phyloP scores from a whole-genome alignment of 345 rosid genomes.

The Mangifera indica region DNA sequence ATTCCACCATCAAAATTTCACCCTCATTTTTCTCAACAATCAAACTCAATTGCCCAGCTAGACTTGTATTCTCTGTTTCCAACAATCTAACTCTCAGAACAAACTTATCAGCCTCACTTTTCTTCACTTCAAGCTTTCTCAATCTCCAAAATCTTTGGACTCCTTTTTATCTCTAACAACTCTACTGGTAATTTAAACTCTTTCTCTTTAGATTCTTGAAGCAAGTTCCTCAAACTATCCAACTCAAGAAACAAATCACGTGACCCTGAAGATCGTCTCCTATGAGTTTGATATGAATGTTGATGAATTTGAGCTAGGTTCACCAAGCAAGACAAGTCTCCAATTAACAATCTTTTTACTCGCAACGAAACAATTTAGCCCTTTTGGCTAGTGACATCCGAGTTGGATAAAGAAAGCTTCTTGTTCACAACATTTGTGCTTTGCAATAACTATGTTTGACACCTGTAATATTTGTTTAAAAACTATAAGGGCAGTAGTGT shows the following conservation, averaged over 20 bases:
- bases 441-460: conserved; percentile 51
- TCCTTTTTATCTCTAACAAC: conserved; percentile 46
- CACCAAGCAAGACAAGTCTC: conserved; percentile 56
- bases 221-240: conserved; percentile 63
- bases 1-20: conserved; percentile 11
- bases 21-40: conserved; percentile 27
- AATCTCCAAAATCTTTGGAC: conserved; percentile 36
- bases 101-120: conserved; percentile 42
- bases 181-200: conserved; percentile 62
- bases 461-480: too few species aligned
- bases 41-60: conserved; percentile 43
- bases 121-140: conserved; percentile 46
- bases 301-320: conserved; percentile 51
- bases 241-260: conserved; percentile 64
- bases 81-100: conserved; percentile 39
- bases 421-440: conserved; percentile 26
- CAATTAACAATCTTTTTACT: conserved; percentile 63
- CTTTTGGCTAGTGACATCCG: conserved; percentile 37
- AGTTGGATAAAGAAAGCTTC: conserved; percentile 31
- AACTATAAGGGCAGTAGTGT: too few species aligned
- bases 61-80: conserved; percentile 48
- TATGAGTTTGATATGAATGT: too few species aligned
- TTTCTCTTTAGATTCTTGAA: conserved; percentile 73
- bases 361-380: conserved; percentile 36
- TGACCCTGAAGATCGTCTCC: too few species aligned